Evolutionary conservation across 192 early-diverging fungal species (phyloP).

Genomic region (Coemansia sp.): DNA sequence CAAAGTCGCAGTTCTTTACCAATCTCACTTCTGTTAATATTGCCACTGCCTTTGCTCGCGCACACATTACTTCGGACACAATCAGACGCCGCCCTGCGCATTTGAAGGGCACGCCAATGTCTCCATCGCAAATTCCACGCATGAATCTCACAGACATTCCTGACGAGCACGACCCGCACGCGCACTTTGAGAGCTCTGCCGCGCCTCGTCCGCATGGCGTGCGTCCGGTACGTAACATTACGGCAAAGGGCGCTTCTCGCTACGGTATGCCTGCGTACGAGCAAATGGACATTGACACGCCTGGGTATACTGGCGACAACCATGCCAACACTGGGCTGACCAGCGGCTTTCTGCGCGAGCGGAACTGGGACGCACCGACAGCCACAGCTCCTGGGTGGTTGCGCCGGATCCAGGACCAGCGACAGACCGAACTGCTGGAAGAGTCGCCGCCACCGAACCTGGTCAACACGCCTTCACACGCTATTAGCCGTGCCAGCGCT

Average conservation of each 20-base stretch:
- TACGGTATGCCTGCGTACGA: background rate
- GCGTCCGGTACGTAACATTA: slow-evolving; percentile 39
- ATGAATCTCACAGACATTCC: slow-evolving; percentile 37
- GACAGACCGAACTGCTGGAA: slow-evolving; percentile 12
- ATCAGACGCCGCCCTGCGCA: slow-evolving; percentile 41
- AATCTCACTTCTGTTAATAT: slow-evolving; percentile 55
- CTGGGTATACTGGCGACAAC: slow-evolving; percentile 5
- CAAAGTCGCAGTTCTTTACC: slow-evolving; percentile 28
- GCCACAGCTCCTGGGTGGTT: slow-evolving; percentile 25
- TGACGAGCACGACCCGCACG: slow-evolving; percentile 23
- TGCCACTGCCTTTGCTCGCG: slow-evolving; percentile 55
- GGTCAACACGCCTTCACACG: slow-evolving; percentile 27
- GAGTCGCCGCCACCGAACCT: slow-evolving; percentile 31
- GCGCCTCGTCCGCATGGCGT: slow-evolving; percentile 28
- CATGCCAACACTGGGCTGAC: slow-evolving; percentile 10
- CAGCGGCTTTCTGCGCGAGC: slow-evolving; percentile 31
- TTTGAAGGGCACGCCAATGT: slow-evolving; percentile 49
- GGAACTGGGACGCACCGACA: slow-evolving; percentile 22
- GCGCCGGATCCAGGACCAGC: slow-evolving; percentile 20
- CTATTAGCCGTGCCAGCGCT: slow-evolving; percentile 10
- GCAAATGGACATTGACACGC: slow-evolving; percentile 32
- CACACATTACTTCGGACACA: slow-evolving; percentile 48
- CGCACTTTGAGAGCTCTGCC: slow-evolving; percentile 28
- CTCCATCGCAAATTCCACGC: slow-evolving; percentile 44
- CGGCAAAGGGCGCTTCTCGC: slow-evolving; percentile 12